Conservation (phyloP, 2,329 filamentous ascomycete species). For the Exophiala calicioides region DNA sequence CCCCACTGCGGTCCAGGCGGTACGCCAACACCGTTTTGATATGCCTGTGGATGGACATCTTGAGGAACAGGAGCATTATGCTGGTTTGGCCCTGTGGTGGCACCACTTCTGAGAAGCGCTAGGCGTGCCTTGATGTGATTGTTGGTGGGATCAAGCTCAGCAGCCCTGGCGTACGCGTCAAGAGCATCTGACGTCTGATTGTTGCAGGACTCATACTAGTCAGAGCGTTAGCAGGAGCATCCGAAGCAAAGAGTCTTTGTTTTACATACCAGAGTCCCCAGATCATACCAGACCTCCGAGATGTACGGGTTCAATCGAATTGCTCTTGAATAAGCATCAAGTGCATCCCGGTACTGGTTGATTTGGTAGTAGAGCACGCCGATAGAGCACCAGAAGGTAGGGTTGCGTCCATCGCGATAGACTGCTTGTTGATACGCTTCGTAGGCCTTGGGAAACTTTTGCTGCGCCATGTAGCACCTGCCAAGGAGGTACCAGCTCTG, state of each 20-base stretch:
- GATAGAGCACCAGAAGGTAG: slow-evolving; percentile 99
- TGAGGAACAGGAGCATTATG: slow-evolving; percentile 83
- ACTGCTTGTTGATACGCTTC: slow-evolving; percentile 98
- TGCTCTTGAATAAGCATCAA: slow-evolving; percentile 95
- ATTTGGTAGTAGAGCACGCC: slow-evolving; percentile 99
- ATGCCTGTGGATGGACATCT: slow-evolving; percentile 93
- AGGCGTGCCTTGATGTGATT: slow-evolving; percentile 95
- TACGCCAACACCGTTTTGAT: slow-evolving; percentile 80
- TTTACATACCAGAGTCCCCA: slow-evolving; percentile 82
- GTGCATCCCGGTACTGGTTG: slow-evolving; percentile 96
- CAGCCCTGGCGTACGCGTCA: slow-evolving; percentile 91
- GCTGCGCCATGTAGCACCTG: slow-evolving; percentile 98
- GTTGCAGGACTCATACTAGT: slow-evolving; percentile 94
- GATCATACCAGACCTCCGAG: slow-evolving; percentile 98
- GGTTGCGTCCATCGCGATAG: slow-evolving; percentile 94
- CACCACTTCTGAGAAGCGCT: slow-evolving; percentile 81
- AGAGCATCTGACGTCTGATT: slow-evolving; percentile 96
- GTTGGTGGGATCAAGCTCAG: slow-evolving; percentile 89
- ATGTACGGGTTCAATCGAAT: slow-evolving; percentile 98
- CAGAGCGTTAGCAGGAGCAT: slow-evolving; percentile 35
- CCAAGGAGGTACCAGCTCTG: slow-evolving; percentile 99
- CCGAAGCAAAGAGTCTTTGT: not conserved
- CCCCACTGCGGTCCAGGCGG: slow-evolving; percentile 90
- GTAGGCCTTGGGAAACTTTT: slow-evolving; percentile 98
- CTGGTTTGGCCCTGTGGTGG: slow-evolving; percentile 70